Evolutionary conservation across 306 rosid species (phyloP).

Genomic region (Begonia peltatifolia): DNA sequence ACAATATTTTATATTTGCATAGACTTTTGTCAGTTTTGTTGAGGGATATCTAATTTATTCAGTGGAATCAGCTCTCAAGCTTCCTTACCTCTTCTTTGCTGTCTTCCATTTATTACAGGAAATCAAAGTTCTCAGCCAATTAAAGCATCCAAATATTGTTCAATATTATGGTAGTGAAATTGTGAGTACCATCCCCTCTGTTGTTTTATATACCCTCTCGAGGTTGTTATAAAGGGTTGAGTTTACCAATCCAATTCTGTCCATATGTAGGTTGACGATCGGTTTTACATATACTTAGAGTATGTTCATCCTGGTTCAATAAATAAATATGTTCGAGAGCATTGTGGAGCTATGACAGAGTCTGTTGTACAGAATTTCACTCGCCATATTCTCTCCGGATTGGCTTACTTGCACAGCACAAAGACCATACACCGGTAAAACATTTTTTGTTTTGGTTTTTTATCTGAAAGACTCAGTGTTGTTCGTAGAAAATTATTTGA

Average conservation of each 20-base stretch:
- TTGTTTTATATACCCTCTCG: constrained; percentile 11
- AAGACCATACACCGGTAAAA: constrained; percentile 80
- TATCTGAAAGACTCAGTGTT: background rate
- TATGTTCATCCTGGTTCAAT: constrained; percentile 95
- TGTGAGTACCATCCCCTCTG: constrained; percentile 38
- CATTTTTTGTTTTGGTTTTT: background rate
- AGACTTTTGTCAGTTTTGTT: background rate
- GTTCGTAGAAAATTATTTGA: no score
- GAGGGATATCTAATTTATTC: background rate
- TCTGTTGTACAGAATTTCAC: constrained; percentile 87
- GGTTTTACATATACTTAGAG: constrained; percentile 77
- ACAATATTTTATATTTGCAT: no score
- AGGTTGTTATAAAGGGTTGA: background rate
- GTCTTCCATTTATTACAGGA: constrained; percentile 35
- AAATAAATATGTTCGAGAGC: constrained; percentile 80
- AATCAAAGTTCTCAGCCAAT: constrained; percentile 77
- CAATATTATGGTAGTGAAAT: constrained; percentile 89
- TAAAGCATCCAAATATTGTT: constrained; percentile 84
- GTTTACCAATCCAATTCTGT: constrained; percentile 5
- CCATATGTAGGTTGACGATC: constrained; percentile 53
- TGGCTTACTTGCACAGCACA: constrained; percentile 87
- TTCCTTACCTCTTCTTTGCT: constrained; percentile 11
- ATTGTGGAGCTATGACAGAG: constrained; percentile 89
- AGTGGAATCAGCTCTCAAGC: background rate
- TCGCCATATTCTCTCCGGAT: constrained; percentile 87